Base-by-base conservation (phyloP, 345 rosid genomes). In the Salix caprea region DNA sequence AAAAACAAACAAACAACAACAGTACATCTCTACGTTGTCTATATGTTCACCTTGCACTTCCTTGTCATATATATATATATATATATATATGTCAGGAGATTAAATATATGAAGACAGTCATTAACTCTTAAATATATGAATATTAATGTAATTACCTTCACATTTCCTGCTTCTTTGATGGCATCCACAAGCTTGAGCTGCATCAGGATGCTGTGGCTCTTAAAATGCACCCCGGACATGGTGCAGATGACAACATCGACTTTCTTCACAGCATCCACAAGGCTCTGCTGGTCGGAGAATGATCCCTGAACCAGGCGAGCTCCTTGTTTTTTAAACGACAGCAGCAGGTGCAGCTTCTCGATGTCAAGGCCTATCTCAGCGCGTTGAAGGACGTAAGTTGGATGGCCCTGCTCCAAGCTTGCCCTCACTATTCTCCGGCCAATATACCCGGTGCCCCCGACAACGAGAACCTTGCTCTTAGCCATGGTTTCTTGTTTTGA, bases 181-280 rank as follows among this genome's bases (percentile, higher is more conserved):
- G 94, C 94, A 1, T 87, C 85, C 6, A 88, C 91, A 26, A 91
- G 87, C 74, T 82, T 82, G 74, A 89, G 87, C 86, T 91, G 94
- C 80, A 86, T 14, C 67, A 85, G 16, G 56, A 90, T 40, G 75
- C 83, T 89, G 76, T 89, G 94, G 70, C 81, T 79, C 67, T 89
- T 76, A 44, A 89, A 90, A 54, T 86, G 91, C 36, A 85, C 94
- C 0, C 92, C 94, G 0, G 94, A 91, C 79, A 91, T 81, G 82
- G 94, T 80, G 76, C 85, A 86, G 36, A 91, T 86, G 66, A 89
- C 90, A 1, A 89, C 92, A 67, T 91, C 94, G 2, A 84, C 94
- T 44, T 73, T 73, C 73, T 82, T 89, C 15, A 86, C 86, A 5
- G 91, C 91, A 0, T 86, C 72, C 7, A 89, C 90, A 30, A 90